These are phyloP conservation scores for Phylloporus scabripes DNA, from an alignment of 768 basidiomycete species.

Conservation along the genomic window DNA sequence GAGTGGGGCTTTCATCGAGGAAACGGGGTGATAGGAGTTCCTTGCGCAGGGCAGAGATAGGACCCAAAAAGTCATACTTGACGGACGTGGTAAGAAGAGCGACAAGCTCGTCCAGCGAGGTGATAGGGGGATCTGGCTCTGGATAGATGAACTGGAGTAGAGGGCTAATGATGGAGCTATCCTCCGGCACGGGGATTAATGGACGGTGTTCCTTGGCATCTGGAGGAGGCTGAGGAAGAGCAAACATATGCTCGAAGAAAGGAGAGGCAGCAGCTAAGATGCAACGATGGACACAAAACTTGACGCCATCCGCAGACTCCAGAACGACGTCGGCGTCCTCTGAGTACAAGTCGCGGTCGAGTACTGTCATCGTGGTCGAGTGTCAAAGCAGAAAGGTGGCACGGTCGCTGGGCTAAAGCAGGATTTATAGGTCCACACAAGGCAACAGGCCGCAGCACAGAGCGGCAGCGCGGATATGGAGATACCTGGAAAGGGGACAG, in stretches of 20 bases:
- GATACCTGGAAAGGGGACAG: background rate
- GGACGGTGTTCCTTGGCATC: constrained; percentile 30
- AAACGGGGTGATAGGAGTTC: constrained; percentile 48
- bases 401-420: background rate
- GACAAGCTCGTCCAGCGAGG: constrained; percentile 49
- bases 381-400: background rate
- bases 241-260: constrained; percentile 66
- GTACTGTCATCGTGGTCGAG: constrained; percentile 22
- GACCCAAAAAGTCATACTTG: constrained; percentile 59
- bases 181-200: constrained; percentile 53
- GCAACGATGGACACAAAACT: constrained; percentile 58
- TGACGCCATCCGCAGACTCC: constrained; percentile 38
- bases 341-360: constrained; percentile 36
- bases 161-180: constrained; percentile 37
- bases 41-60: constrained; percentile 44
- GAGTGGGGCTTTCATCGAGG: constrained; percentile 43
- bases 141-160: constrained; percentile 63
- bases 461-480: background rate
- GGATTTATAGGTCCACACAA: constrained; percentile 18
- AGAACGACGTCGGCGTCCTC: constrained; percentile 51
- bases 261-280: constrained; percentile 60
- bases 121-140: constrained; percentile 46
- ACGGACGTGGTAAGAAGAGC: constrained; percentile 46
- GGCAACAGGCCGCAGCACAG: background rate
- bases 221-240: constrained; percentile 48